Conservation (phyloP, 495 filamentous ascomycete genomes). For the Hyaloscypha hepaticicola region DNA sequence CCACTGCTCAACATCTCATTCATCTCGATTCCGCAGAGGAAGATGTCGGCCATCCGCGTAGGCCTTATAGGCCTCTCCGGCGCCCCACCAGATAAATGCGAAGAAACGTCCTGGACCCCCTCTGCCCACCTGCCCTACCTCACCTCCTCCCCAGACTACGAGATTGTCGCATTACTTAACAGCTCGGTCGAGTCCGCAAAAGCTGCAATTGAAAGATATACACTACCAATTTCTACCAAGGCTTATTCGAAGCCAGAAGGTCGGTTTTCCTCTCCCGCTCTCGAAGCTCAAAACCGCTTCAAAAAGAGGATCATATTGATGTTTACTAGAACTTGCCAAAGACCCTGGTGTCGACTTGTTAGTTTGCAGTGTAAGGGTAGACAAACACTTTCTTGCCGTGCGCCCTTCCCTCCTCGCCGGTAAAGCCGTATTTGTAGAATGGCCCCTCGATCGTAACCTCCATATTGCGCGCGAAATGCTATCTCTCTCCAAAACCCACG, state of each 20-base stretch:
- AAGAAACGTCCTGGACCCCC: slow-evolving; percentile 42
- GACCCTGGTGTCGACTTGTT: slow-evolving; percentile 58
- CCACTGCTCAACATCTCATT: too few species aligned
- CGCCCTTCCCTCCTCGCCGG: slow-evolving; percentile 51
- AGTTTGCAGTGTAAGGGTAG: slow-evolving; percentile 52
- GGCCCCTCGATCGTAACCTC: slow-evolving; percentile 46
- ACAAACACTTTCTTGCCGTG: slow-evolving; percentile 48
- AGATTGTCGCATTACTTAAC: slow-evolving; percentile 59
- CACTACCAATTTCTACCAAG: slow-evolving; percentile 41
- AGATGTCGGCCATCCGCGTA: slow-evolving; percentile 52
- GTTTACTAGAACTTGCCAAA: slow-evolving; percentile 27
- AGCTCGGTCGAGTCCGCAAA: slow-evolving; percentile 48
- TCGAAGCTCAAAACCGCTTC: background rate
- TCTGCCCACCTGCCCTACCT: slow-evolving; percentile 55
- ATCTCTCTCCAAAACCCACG: slow-evolving; percentile 34
- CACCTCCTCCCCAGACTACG: slow-evolving; percentile 42
- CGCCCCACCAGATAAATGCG: slow-evolving; percentile 16
- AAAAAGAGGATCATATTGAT: background rate
- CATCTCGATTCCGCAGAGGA: too few species aligned
- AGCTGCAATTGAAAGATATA: slow-evolving; percentile 45
- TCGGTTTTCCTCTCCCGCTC: slow-evolving; percentile 30
- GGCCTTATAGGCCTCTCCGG: slow-evolving; percentile 59
- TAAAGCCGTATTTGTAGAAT: slow-evolving; percentile 58
- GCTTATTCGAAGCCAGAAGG: slow-evolving; percentile 51
- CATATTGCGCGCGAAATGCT: slow-evolving; percentile 42